phyloP scores from a whole-genome alignment of 2,329 filamentous ascomycete species.

The Epichloe brachyelytri region DNA sequence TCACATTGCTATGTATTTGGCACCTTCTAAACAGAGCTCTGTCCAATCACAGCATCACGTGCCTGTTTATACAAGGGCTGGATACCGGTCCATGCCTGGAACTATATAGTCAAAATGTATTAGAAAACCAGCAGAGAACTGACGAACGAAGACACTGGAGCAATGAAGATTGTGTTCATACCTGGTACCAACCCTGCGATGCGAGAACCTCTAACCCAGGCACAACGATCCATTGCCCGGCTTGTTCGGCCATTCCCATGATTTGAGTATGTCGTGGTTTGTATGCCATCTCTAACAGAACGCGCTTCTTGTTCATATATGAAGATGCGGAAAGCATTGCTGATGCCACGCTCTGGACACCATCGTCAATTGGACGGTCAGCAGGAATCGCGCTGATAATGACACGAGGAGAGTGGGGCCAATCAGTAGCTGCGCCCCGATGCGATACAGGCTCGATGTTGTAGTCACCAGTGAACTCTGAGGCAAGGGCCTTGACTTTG shows the following conservation, averaged over 20 bases:
- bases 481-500: conserved; percentile 55
- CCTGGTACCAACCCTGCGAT: conserved; percentile 81
- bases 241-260: conserved; percentile 69
- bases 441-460: conserved; percentile 49
- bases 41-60: conserved; percentile 42
- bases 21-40: background rate
- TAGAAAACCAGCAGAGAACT: background rate
- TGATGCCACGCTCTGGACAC: conserved; percentile 52
- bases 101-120: conserved; percentile 30
- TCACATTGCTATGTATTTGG: background rate
- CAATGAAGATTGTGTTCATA: conserved; percentile 26
- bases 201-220: conserved; percentile 81
- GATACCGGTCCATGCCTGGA: conserved; percentile 76
- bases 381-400: conserved; percentile 87
- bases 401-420: conserved; percentile 44
- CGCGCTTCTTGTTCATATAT: conserved; percentile 27
- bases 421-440: conserved; percentile 33
- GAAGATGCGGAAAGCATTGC: conserved; percentile 32
- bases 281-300: conserved; percentile 93
- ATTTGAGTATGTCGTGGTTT: conserved; percentile 72
- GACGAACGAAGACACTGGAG: no score
- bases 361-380: conserved; percentile 65
- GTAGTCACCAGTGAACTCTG: conserved; percentile 62
- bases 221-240: conserved; percentile 65
- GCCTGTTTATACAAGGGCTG: conserved; percentile 59